These are phyloP conservation scores for Suillus bovinus DNA, from an alignment of 768 basidiomycete species.

Conservation along the genomic window DNA sequence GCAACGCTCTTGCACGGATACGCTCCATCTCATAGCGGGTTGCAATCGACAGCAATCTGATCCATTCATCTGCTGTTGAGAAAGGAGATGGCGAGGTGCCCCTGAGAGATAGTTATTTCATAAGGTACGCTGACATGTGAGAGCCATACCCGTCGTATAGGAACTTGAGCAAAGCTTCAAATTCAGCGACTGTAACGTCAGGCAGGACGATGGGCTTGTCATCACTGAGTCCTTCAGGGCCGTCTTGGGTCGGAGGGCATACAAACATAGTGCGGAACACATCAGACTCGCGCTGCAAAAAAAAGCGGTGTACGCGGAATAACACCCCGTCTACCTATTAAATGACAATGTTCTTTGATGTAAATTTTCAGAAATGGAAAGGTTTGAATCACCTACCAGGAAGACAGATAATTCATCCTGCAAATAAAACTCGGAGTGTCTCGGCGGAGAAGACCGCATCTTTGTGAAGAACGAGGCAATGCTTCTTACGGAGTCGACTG, in stretches of 20 bases:
- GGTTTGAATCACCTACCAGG: slow-evolving; percentile 13
- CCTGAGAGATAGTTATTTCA: background rate
- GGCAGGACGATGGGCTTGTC: slow-evolving; percentile 35
- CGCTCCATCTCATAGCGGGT: slow-evolving; percentile 39
- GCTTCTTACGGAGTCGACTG: slow-evolving; percentile 9
- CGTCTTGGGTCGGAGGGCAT: slow-evolving; percentile 23
- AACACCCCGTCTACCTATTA: slow-evolving; percentile 37
- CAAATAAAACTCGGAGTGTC: slow-evolving; percentile 22
- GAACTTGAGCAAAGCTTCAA: slow-evolving; percentile 40
- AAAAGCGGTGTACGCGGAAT: slow-evolving; percentile 44
- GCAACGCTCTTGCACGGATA: slow-evolving; percentile 37
- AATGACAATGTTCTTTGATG: no score
- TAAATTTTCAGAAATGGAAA: background rate
- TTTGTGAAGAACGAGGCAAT: slow-evolving; percentile 10
- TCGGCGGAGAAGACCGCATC: slow-evolving; percentile 2
- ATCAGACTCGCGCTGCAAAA: slow-evolving; percentile 38
- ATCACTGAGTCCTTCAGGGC: slow-evolving; percentile 34
- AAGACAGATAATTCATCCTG: slow-evolving; percentile 23
- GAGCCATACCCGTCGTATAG: slow-evolving; percentile 39
- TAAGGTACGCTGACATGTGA: background rate
- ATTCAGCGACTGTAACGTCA: slow-evolving; percentile 34
- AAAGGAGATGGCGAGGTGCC: slow-evolving; percentile 1
- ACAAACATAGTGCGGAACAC: slow-evolving; percentile 41
- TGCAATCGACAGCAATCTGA: slow-evolving; percentile 41
- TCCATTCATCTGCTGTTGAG: slow-evolving; percentile 32